Base-by-base conservation (phyloP, 495 filamentous ascomycete species). In the Xylaria grammica region DNA sequence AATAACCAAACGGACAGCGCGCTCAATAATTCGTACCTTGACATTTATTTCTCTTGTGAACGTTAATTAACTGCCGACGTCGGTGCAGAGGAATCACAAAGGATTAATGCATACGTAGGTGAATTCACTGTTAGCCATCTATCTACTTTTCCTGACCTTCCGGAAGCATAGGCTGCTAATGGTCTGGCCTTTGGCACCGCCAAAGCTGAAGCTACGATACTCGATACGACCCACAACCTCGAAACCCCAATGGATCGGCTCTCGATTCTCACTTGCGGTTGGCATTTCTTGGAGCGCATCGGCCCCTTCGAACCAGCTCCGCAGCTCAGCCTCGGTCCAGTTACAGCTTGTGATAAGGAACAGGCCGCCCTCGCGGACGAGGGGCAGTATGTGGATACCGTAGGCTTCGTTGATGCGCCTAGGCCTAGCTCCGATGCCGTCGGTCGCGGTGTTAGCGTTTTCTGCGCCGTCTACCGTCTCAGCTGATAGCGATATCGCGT, bases 321-420 rank as follows among this genome's bases (percentile, higher is more conserved):
- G 78, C 70, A 99, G 76, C 82, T 99, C 95, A 60, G 86, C 84
- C 80, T 95, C 92, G 38, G 95, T 97, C 95, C 95, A 99, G 78
- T 99, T 99, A 74, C 95, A 99, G 71, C 91, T 96, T 65, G 95
- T 97, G 24, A 99, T 85, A 34, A 97, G 72, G 69, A 97, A 83
- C 45, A 90, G 79, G 2, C 93, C 93, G 3, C 89, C 89, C 7
- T 75, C 76, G 63, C 84, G 86, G 48, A 98, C 80, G 29, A 97
- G 77, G 53, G 72, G 67, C 34, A 85, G 78, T 22, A 92, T 89
- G 26, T 86, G 82, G 65, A 80, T 79, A 22, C 84, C 82, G 80
- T 98, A 99, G 50, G 82, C 80, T 73, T 97, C 92, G 71, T 83
- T 89, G 20, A 89, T 79, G 49, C 87, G 82, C 10, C 79, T 76